Base-by-base conservation (phyloP, 306 rosid species). In the Quercus alba region DNA sequence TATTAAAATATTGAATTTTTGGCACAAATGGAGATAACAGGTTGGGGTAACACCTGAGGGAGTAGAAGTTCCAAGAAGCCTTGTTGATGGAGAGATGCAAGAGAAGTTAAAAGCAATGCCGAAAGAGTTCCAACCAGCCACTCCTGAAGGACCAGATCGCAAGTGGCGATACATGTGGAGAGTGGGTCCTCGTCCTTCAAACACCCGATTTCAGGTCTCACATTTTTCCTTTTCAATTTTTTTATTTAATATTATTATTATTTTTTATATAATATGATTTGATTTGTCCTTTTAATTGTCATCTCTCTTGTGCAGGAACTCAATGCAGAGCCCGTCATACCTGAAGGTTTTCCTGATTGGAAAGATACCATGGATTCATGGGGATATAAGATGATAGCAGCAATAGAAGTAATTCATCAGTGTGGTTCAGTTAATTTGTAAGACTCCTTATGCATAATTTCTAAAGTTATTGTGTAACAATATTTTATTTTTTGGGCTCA, bases 121-220 rank as follows among this genome's bases (percentile, higher is more conserved):
- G 4, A 74, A 84, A 77, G 89, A 90, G 44, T 72, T 81, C 78
- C 89, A 84, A 15, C 97, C 99, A 31, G 80, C 87, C 46, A 73
- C 82, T 74, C 99, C 91, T 64, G 76, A 74, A 73, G 99, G 97
- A 6, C 94, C 98, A 52, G 99, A 95, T 86, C 91, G 85, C 58
- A 95, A 95, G 84, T 95, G 98, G 99, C 74, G 98, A 72, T 95
- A 93, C 86, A 93, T 93, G 84, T 93, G 99, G 99, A 86, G 99
- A 80, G 92, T 93, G 21, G 99, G 99, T 76, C 90, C 96, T 63
- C 92, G 99, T 3, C 99, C 99, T 4, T 82, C 86, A 17, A 67
- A 85, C 21, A 93, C 99, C 63, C 86, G 82, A 56, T 95, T 93
- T 82, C 85, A 95, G 97, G 99, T 95, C 64, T 78, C n/a, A 6